A percentile compares a stretch with the other conserved stretches of the same genome.
These are phyloP conservation scores for Spencermartinsiella europaea DNA, from an alignment of 805 yeast species.

Conservation along the genomic window DNA sequence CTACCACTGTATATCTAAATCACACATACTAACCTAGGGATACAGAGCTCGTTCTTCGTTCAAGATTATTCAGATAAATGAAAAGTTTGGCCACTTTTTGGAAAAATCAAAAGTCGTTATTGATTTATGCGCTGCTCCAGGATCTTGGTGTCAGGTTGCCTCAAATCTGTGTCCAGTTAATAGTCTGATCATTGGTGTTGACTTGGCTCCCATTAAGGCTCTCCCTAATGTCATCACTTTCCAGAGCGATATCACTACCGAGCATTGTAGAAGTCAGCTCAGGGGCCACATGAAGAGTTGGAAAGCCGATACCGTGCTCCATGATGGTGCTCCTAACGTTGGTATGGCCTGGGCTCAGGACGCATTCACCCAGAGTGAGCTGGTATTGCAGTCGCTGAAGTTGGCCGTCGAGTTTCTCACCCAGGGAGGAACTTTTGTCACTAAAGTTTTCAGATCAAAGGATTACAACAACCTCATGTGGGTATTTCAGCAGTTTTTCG, in stretches of 20 bases:
- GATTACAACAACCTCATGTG: slow-evolving; percentile 96
- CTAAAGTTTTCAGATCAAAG: slow-evolving; percentile 97
- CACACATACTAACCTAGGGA: slow-evolving; percentile 41
- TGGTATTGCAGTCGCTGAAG: slow-evolving; percentile 87
- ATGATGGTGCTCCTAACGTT: slow-evolving; percentile 99
- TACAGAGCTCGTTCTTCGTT: slow-evolving; percentile 98
- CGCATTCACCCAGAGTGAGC: slow-evolving; percentile 96
- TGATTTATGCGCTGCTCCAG: slow-evolving; percentile 98
- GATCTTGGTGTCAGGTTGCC: slow-evolving; percentile 99
- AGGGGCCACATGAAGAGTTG: slow-evolving; percentile 97
- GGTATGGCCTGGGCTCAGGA: slow-evolving; percentile 99
- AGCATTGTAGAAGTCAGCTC: slow-evolving; percentile 90
- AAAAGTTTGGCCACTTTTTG: slow-evolving; percentile 90
- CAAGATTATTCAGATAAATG: slow-evolving; percentile 90
- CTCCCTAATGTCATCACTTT: slow-evolving; percentile 91
- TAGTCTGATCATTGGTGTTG: slow-evolving; percentile 96
- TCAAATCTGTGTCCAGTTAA: slow-evolving; percentile 87
- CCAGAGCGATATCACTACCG: slow-evolving; percentile 96
- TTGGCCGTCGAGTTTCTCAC: slow-evolving; percentile 89
- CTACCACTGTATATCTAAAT: not conserved
- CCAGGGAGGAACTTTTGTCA: slow-evolving; percentile 92
- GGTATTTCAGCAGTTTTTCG: slow-evolving; percentile 95
- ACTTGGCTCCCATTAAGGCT: slow-evolving; percentile 95
- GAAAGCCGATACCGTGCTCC: slow-evolving; percentile 97
- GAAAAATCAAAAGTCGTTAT: slow-evolving; percentile 94